Evolutionary conservation across 2,329 filamentous ascomycete genomes (phyloP).

Genomic region (Fusarium sp.): DNA sequence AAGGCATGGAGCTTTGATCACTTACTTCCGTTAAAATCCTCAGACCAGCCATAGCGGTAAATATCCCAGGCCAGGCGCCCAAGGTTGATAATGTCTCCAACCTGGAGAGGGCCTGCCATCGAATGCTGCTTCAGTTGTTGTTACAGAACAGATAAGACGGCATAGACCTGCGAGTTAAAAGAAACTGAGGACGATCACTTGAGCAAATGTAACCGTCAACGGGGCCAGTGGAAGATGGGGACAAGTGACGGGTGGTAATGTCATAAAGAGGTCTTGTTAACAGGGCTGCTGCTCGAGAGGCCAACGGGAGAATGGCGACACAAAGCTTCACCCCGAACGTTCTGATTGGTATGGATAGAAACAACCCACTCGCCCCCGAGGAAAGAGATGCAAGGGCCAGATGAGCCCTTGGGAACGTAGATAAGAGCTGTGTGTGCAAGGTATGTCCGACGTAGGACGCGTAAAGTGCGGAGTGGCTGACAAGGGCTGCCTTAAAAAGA

Average conservation of each 20-base stretch:
- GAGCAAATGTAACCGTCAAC: background rate
- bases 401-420: constrained; percentile 6
- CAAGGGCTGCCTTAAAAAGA: constrained; percentile 26
- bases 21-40: constrained; percentile 50
- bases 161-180: background rate
- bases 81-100: constrained; percentile 49
- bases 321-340: background rate
- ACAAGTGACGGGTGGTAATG: constrained; percentile 6
- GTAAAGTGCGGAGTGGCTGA: constrained; percentile 22
- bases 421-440: constrained; percentile 15
- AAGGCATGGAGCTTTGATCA: constrained; percentile 11
- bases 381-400: constrained; percentile 22
- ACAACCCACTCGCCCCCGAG: background rate
- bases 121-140: constrained; percentile 9
- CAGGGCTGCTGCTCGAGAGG: constrained; percentile 4
- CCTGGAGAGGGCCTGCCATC: constrained; percentile 44
- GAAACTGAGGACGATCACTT: constrained; percentile 2
- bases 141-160: constrained; percentile 1
- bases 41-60: constrained; percentile 47
- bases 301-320: background rate
- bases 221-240: background rate
- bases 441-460: constrained; percentile 5
- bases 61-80: constrained; percentile 49
- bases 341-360: constrained; percentile 12
- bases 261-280: constrained; percentile 21